These are phyloP conservation scores for Pestalotiopsis sp. DNA, from an alignment of 2,329 filamentous ascomycete genomes.

Conservation along the genomic window DNA sequence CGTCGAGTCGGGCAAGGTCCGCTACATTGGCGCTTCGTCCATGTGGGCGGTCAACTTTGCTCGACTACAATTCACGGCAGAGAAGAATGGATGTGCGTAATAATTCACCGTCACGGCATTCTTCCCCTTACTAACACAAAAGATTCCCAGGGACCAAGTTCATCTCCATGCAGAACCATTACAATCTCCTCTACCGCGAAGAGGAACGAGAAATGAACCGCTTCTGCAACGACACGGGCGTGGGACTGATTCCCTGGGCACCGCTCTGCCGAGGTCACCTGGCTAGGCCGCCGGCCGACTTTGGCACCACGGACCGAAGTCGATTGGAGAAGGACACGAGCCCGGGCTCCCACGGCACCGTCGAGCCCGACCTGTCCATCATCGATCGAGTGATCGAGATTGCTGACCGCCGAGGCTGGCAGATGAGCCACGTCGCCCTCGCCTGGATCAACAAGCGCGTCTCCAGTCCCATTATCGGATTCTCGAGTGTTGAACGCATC, in stretches of 20 bases:
- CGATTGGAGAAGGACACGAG: slow-evolving; percentile 40
- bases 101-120: not conserved
- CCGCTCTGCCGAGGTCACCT: slow-evolving; percentile 40
- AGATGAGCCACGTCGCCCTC: slow-evolving; percentile 65
- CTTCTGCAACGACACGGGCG: slow-evolving; percentile 42
- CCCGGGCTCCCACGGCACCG: slow-evolving; percentile 28
- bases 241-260: slow-evolving; percentile 42
- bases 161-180: slow-evolving; percentile 62
- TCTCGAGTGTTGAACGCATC: slow-evolving; percentile 60
- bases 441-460: slow-evolving; percentile 62
- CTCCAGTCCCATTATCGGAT: slow-evolving; percentile 61
- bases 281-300: slow-evolving; percentile 31
- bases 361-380: slow-evolving; percentile 38
- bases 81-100: slow-evolving; percentile 48
- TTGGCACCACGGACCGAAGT: slow-evolving; percentile 31
- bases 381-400: slow-evolving; percentile 59
- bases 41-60: slow-evolving; percentile 58
- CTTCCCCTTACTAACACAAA: not conserved
- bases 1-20: slow-evolving; percentile 57
- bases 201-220: slow-evolving; percentile 53
- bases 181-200: slow-evolving; percentile 65
- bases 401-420: slow-evolving; percentile 56
- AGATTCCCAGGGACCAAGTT: slow-evolving; percentile 54
- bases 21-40: slow-evolving; percentile 52
- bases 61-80: slow-evolving; percentile 56